These are phyloP conservation scores for Fusarium buxicola DNA, from an alignment of 2,329 filamentous ascomycete species.

Conservation along the genomic window DNA sequence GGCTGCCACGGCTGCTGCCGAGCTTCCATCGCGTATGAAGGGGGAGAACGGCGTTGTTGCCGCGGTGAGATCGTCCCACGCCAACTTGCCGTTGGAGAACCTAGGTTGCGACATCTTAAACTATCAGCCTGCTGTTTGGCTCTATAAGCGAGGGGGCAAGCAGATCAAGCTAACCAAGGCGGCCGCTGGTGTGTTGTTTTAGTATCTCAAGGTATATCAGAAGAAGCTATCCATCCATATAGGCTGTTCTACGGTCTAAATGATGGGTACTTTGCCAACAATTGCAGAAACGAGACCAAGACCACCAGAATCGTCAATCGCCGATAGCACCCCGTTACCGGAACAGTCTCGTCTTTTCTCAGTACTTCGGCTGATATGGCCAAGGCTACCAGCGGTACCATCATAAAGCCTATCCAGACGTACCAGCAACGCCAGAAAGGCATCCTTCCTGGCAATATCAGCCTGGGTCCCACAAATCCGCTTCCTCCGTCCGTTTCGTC, in stretches of 20 bases:
- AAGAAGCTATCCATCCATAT: slow-evolving; percentile 22
- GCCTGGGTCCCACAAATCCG: not conserved
- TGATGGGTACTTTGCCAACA: not conserved
- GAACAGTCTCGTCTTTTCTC: slow-evolving; percentile 11
- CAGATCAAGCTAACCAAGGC: slow-evolving; percentile 29
- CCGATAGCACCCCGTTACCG: slow-evolving; percentile 37
- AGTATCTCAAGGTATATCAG: slow-evolving; percentile 15
- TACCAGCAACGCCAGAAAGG: slow-evolving; percentile 22
- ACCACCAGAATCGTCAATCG: slow-evolving; percentile 23
- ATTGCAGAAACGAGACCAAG: slow-evolving; percentile 22
- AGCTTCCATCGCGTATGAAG: slow-evolving; percentile 29
- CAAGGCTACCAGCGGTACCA: slow-evolving; percentile 19
- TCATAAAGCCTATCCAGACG: slow-evolving; percentile 27
- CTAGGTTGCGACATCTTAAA: slow-evolving; percentile 33
- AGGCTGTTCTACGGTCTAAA: not conserved
- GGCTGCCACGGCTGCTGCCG: not conserved
- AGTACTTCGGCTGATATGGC: slow-evolving; percentile 21
- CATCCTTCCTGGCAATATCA: not conserved
- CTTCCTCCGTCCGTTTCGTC: not conserved
- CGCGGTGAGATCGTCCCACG: slow-evolving; percentile 40
- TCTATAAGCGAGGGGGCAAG: slow-evolving; percentile 8
- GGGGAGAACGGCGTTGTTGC: slow-evolving; percentile 28
- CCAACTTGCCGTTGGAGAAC: slow-evolving; percentile 31
- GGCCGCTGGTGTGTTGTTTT: slow-evolving; percentile 27
- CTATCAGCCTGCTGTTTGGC: slow-evolving; percentile 18